Evolutionary conservation across 1,284 basidiomycete genomes (phyloP).

Genomic region (Cryptococcus maquisensis): DNA sequence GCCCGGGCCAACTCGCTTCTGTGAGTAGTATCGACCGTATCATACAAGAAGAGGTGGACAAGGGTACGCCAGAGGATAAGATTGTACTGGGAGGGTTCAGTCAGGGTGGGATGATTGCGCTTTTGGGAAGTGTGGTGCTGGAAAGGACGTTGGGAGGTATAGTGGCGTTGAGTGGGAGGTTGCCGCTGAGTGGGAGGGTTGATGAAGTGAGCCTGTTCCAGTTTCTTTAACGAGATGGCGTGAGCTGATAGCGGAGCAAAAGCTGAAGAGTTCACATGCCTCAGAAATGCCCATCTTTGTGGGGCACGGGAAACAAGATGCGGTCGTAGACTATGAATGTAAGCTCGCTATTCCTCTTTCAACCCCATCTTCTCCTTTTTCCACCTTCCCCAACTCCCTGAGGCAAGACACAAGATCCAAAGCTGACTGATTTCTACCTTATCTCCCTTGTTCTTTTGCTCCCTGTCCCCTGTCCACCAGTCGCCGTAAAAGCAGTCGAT

Average conservation of each 20-base stretch:
- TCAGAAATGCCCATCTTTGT: constrained; percentile 71
- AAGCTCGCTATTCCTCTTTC: not conserved
- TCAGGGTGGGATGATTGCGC: constrained; percentile 73
- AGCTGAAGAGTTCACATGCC: constrained; percentile 28
- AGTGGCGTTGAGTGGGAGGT: constrained; percentile 69
- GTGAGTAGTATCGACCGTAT: constrained; percentile 62
- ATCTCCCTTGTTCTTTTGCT: too few relatives aligned
- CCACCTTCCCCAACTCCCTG: too few relatives aligned
- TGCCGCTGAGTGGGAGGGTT: constrained; percentile 63
- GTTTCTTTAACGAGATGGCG: too few relatives aligned
- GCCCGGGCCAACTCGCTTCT: constrained; percentile 62
- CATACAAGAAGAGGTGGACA: constrained; percentile 68
- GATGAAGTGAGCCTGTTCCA: constrained; percentile 54
- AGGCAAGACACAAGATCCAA: not conserved
- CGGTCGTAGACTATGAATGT: constrained; percentile 59
- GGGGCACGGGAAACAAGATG: constrained; percentile 76
- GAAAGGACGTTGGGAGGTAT: constrained; percentile 69
- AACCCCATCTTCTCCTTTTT: too few relatives aligned
- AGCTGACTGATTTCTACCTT: too few relatives aligned
- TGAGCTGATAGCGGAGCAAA: not conserved
- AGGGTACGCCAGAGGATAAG: constrained; percentile 55
- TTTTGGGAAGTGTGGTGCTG: constrained; percentile 66
- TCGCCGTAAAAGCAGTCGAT: constrained; percentile 55
- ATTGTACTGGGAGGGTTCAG: constrained; percentile 77
- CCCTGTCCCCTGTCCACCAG: constrained; percentile 15